Evolutionary conservation across 768 basidiomycete species (phyloP).

Genomic region (Ephemerocybe angulata): DNA sequence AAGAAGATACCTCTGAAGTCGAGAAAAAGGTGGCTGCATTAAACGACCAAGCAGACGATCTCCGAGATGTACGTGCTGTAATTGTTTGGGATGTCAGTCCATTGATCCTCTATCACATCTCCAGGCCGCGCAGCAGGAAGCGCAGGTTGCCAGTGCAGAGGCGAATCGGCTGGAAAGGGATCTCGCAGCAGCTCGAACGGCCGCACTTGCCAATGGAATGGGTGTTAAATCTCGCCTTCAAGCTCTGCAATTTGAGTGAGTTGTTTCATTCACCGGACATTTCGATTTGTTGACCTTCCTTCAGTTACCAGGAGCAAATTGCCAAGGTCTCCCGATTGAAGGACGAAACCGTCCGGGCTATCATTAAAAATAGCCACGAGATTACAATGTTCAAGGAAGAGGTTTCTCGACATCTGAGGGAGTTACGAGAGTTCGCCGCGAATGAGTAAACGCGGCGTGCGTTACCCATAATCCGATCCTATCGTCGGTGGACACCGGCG

Average conservation of each 20-base stretch:
- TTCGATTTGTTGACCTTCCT: constrained; percentile 6
- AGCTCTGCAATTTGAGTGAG: constrained; percentile 72
- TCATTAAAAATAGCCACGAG: constrained; percentile 81
- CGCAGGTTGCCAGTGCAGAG: constrained; percentile 60
- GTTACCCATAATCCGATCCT: too few relatives aligned
- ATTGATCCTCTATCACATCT: constrained; percentile 2
- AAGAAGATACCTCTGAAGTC: constrained; percentile 70
- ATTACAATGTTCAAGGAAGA: constrained; percentile 80
- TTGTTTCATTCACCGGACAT: constrained; percentile 7
- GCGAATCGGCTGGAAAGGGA: constrained; percentile 67
- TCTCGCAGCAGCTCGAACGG: constrained; percentile 68
- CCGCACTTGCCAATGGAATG: constrained; percentile 77
- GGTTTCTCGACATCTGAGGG: constrained; percentile 65
- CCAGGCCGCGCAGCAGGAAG: constrained; percentile 77
- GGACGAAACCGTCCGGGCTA: constrained; percentile 77
- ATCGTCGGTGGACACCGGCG: too few relatives aligned
- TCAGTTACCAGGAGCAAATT: constrained; percentile 74
- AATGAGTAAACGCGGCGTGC: constrained; percentile 19
- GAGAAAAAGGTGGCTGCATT: constrained; percentile 69
- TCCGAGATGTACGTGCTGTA: constrained; percentile 60
- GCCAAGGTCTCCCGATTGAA: constrained; percentile 71
- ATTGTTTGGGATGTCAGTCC: not conserved
- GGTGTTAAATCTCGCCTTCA: constrained; percentile 78
- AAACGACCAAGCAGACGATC: constrained; percentile 74
- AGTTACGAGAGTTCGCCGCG: constrained; percentile 65